Conservation (phyloP, 768 basidiomycete species). For the Candolleomyces efflorescens region DNA sequence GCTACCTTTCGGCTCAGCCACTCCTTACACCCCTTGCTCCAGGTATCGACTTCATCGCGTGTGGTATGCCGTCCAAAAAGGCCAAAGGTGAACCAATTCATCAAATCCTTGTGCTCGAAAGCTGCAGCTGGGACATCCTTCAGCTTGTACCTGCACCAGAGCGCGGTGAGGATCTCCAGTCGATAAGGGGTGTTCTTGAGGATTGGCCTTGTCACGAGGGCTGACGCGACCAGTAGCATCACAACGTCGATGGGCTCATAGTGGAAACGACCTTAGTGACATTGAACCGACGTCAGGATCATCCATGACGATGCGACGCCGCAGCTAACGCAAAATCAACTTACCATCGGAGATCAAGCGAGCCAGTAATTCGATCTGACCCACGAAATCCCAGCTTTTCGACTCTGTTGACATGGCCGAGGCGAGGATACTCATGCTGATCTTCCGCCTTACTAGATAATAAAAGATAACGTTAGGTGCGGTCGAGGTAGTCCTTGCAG, state of each 20-base stretch:
- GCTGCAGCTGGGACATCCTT: background rate
- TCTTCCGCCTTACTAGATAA: background rate
- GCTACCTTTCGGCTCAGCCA: no score
- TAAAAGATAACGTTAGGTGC: background rate
- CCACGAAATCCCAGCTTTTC: background rate
- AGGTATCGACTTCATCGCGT: background rate
- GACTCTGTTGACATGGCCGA: background rate
- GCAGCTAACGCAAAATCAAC: no score
- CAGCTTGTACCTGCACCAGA: background rate
- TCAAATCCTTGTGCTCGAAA: background rate
- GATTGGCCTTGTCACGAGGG: background rate
- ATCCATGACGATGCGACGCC: background rate
- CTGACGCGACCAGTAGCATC: background rate
- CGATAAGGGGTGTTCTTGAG: background rate
- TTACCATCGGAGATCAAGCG: background rate
- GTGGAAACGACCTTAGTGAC: background rate
- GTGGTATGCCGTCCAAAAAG: background rate
- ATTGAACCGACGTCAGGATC: background rate
- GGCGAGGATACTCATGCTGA: background rate
- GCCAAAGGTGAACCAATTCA: background rate
- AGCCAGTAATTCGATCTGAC: background rate
- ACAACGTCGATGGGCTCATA: background rate
- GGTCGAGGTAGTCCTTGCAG: background rate
- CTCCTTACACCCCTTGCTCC: background rate
- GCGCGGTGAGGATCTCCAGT: background rate